phyloP scores from a whole-genome alignment of 495 filamentous ascomycete species.

The Penicillium lividum region DNA sequence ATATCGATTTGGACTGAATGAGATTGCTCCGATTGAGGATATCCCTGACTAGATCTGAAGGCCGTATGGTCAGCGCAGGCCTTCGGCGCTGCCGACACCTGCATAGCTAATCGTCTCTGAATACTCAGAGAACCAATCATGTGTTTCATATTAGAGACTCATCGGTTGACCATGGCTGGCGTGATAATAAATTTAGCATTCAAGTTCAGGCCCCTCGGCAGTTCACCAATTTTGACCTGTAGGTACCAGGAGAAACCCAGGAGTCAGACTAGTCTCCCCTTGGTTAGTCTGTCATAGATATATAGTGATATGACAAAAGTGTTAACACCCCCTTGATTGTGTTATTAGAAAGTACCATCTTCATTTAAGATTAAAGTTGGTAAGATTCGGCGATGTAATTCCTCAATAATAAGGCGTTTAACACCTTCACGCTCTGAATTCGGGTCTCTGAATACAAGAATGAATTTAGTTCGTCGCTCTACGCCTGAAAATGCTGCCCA shows the following conservation, averaged over 20 bases:
- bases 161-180: neutral
- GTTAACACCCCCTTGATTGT: neutral
- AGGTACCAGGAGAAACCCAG: neutral
- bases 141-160: neutral
- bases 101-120: too few species aligned
- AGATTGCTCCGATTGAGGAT: neutral
- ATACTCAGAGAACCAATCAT: neutral
- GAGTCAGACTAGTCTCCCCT: neutral
- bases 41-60: too few species aligned
- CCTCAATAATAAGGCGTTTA: neutral
- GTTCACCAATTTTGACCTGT: neutral
- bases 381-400: neutral
- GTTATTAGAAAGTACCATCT: neutral
- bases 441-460: neutral
- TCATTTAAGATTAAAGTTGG: neutral
- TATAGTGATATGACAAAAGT: neutral
- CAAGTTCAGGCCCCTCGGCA: neutral
- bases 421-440: neutral
- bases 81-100: neutral
- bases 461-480: conserved; percentile 1
- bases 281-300: neutral
- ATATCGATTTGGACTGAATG: neutral
- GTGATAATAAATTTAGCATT: neutral
- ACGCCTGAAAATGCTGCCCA: conserved; percentile 7
- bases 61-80: neutral